These are phyloP conservation scores for Penicillium manginii DNA, from an alignment of 495 filamentous ascomycete genomes.

Conservation along the genomic window DNA sequence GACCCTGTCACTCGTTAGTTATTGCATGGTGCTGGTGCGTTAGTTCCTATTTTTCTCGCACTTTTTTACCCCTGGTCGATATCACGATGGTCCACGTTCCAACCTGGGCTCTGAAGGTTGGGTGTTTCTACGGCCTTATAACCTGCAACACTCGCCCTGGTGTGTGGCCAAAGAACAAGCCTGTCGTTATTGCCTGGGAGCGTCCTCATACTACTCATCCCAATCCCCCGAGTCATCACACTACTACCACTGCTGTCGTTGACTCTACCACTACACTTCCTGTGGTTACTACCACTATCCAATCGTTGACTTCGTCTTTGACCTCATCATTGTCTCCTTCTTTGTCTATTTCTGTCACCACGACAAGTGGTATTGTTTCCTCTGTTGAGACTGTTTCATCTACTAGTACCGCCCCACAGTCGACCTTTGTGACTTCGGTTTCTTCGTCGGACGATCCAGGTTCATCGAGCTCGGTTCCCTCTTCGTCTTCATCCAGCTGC, in stretches of 20 bases:
- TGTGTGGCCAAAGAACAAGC: conserved; percentile 30
- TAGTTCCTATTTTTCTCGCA: conserved; percentile 20
- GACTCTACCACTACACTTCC: conserved; percentile 6
- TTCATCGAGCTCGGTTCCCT: conserved; percentile 8
- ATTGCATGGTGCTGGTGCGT: conserved; percentile 26
- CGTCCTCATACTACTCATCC: conserved; percentile 24
- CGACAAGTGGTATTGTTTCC: conserved; percentile 22
- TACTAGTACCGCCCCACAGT: conserved; percentile 11
- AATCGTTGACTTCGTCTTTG: conserved; percentile 6
- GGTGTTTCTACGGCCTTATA: conserved; percentile 44
- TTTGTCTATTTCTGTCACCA: conserved; percentile 14
- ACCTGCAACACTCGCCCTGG: conserved; percentile 43
- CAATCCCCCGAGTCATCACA: conserved; percentile 6
- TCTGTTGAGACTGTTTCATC: conserved; percentile 19
- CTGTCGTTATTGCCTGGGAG: conserved; percentile 30
- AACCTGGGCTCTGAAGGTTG: conserved; percentile 30
- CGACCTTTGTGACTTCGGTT: conserved; percentile 21
- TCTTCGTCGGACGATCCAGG: conserved; percentile 1
- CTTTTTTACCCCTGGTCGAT: conserved; percentile 20
- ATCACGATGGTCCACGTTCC: conserved; percentile 37
- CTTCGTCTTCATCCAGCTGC: conserved; percentile 6
- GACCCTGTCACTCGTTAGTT: conserved; percentile 30
- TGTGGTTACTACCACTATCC: not conserved
- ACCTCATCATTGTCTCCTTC: conserved; percentile 12
- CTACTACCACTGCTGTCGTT: conserved; percentile 11